Base-by-base conservation (phyloP, 495 filamentous ascomycete genomes). In the Ascodesmis nigricans region DNA sequence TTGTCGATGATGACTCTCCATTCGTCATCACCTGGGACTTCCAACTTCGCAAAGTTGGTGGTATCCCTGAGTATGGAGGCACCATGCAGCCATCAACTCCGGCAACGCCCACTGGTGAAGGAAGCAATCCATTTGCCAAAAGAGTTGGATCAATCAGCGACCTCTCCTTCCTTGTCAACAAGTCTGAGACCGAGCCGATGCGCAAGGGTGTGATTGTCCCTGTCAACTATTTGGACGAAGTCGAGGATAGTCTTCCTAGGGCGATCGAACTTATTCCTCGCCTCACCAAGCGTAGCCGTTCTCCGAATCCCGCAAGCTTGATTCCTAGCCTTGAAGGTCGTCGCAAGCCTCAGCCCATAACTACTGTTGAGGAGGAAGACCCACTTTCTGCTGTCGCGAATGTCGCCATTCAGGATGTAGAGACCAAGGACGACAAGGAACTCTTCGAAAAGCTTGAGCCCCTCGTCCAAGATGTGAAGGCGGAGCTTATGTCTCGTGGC, bases 21-120 rank as follows among this genome's bases (percentile, higher is more conserved):
- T 77, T 70, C 41, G 66, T 80, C 26, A 60, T 95, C 14, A 76
- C 81, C 5, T 97, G 90, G 90, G 84, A 97, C 56, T 97, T 97
- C 54, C 62, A 75, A 10, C 67, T 97, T 29, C 72, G 81, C 49
- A 95, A 90, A 62, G 70, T 92, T 33, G 83, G 80, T 13, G 39
- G 39, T 11, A 71, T 82, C 49, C 69, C 75, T 6, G 87, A 95
- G 49, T 87, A 81, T 42, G 81, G 82, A 11, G 60, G 81, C 46
- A 69, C 79, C 2, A 41, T 81, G 13, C 69, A 73, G 43, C 74
- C 84, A 27, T 84, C 82, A 0, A 75, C 82, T 1, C 90, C 87
- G 1, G 71, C 75, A 29, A 95, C 87, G 0, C 87, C 87, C 10
- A 70, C 63, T 5, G 52, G 58, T 13, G 64, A 73, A 42, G 54